Conservation (phyloP, 495 filamentous ascomycete species). For the Penicillium salamii region DNA sequence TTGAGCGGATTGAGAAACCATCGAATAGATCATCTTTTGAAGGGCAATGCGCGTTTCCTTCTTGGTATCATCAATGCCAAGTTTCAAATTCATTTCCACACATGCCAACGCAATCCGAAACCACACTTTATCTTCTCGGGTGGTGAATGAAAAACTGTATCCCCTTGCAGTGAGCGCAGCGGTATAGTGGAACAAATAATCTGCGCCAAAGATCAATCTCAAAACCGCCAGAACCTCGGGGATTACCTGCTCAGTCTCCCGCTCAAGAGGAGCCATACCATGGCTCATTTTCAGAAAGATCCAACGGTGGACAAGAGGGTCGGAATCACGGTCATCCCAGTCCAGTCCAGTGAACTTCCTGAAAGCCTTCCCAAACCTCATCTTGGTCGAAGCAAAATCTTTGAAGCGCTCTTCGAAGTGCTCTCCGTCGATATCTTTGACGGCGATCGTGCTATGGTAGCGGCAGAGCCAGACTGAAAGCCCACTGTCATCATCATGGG, state of each 20-base stretch:
- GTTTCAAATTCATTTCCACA: not conserved
- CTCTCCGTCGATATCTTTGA: too few species aligned
- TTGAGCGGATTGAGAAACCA: too few species aligned
- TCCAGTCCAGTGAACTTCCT: not conserved
- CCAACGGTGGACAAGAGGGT: not conserved
- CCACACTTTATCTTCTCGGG: not conserved
- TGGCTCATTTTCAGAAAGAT: slow-evolving; percentile 2
- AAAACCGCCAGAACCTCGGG: not conserved
- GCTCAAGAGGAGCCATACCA: not conserved
- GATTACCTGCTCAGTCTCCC: not conserved
- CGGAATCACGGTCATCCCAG: slow-evolving; percentile 7
- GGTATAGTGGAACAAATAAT: not conserved
- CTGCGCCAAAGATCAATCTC: not conserved
- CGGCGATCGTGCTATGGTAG: too few species aligned
- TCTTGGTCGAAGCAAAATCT: slow-evolving; percentile 1
- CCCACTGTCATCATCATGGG: too few species aligned
- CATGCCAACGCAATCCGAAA: not conserved
- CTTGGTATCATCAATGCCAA: not conserved
- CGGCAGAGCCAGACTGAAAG: too few species aligned
- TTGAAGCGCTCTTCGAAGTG: too few species aligned
- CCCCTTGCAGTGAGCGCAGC: not conserved
- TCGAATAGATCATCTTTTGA: too few species aligned
- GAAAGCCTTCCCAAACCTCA: slow-evolving; percentile 5
- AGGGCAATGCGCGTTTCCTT: too few species aligned
- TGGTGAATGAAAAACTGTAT: not conserved